Base-by-base conservation (phyloP, 2,329 filamentous ascomycete genomes). In the Epichloe aotearoae region DNA sequence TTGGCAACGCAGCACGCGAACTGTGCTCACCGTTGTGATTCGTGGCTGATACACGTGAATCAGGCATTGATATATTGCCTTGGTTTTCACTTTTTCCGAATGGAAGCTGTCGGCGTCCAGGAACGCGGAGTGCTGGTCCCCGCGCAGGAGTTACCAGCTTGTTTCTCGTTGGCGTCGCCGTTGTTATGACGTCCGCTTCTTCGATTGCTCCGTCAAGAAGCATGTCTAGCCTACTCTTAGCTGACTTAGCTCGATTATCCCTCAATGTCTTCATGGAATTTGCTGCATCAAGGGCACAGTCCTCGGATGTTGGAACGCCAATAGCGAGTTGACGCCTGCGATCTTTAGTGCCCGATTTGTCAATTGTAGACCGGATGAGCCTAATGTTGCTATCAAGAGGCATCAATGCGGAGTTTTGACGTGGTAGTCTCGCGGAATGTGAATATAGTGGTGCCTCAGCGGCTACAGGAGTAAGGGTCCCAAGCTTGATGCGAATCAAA, bases 41-140 rank as follows among this genome's bases (percentile, higher is more conserved):
- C 26, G 26, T 17, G 23, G 5, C 19, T 15, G 19, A 15, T 12
- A 30, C 11, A n/a, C 7, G 45, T 12, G 10, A 4, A 17, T 12
- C 19, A 7, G 39, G 20, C 5, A 26, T 53, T 57, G 30, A 49
- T 50, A 19, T 56, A 46, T 37, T 53, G 55, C 15, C 43, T 49
- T 10, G 50, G 53, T 45, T 50, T 20, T 33, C 50, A 11, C 43
- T 47, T 46, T 64, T 68, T 5, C 58, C 63, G 43, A 69, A 73
- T 0, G 72, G 71, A 20, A 74, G 62, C 39, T 66, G 63, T 52
- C 72, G 66, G n/a, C 70, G 69, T 39, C 61, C 65, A 30, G 67
- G 67, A 14, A 71, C 66, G 15, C 59, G 49, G 12, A 65, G 56
- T 30, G 62, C 57, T 7, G 47, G 34, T 2, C 8, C 7, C 38